These are phyloP conservation scores for Diaporthe sp. DNA, from an alignment of 2,329 filamentous ascomycete species.

Conservation along the genomic window DNA sequence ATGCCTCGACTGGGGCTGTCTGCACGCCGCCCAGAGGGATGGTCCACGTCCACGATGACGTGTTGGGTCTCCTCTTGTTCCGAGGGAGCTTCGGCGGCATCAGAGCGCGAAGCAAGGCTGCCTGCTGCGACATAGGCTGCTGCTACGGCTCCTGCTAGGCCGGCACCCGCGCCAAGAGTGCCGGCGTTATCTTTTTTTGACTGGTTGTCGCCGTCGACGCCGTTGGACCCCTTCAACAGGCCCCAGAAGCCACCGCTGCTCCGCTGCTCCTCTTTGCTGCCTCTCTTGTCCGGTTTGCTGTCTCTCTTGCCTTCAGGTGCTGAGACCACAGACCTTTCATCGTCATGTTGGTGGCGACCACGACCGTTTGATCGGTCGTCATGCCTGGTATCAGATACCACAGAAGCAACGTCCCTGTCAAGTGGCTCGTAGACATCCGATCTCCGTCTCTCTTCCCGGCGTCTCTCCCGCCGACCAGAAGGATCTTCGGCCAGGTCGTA, in stretches of 20 bases:
- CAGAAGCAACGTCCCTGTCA: conserved; percentile 64
- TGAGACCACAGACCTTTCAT: conserved; percentile 63
- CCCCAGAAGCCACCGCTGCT: conserved; percentile 63
- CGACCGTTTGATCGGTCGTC: conserved; percentile 54
- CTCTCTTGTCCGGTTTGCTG: conserved; percentile 53
- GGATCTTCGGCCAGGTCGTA: conserved; percentile 55
- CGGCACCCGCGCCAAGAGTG: conserved; percentile 79
- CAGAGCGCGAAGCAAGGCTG: conserved; percentile 53
- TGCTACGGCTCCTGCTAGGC: conserved; percentile 64
- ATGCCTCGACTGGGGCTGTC: conserved; percentile 46
- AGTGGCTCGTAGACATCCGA: conserved; percentile 53
- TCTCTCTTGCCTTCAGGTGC: conserved; percentile 53
- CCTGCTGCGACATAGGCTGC: conserved; percentile 58
- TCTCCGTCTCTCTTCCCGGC: conserved; percentile 43
- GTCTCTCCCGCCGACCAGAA: conserved; percentile 56
- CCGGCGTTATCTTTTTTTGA: conserved; percentile 74
- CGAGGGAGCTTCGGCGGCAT: conserved; percentile 62
- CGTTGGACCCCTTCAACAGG: conserved; percentile 61
- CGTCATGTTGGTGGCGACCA: conserved; percentile 52
- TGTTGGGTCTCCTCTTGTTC: conserved; percentile 48
- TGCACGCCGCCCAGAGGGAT: conserved; percentile 37
- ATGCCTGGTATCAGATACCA: conserved; percentile 60
- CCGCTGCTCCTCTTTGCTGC: conserved; percentile 57
- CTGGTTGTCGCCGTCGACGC: conserved; percentile 53
- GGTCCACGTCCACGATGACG: conserved; percentile 29